Evolutionary conservation across 192 early-diverging fungal genomes (phyloP).

Genomic region (Umbelopsis vinacea): DNA sequence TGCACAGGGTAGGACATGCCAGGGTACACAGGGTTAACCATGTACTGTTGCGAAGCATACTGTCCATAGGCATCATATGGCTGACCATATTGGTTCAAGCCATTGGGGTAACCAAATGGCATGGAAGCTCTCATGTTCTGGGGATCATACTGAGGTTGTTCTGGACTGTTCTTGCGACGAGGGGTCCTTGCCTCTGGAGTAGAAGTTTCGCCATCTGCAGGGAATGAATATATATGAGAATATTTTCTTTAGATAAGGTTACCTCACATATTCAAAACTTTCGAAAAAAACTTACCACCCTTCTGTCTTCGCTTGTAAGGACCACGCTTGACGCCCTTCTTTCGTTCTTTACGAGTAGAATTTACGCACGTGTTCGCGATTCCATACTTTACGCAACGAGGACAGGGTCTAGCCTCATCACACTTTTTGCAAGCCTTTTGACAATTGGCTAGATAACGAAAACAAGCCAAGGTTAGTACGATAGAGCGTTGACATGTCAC

Average conservation of each 20-base stretch:
- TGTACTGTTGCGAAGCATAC: conserved; percentile 10
- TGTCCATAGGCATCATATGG: conserved; percentile 26
- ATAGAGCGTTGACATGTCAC: conserved; percentile 10
- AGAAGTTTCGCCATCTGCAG: conserved; percentile 13
- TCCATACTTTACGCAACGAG: conserved; percentile 77
- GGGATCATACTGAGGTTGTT: conserved; percentile 11
- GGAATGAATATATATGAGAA: background rate
- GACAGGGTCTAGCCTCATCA: conserved; percentile 83
- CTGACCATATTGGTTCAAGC: conserved; percentile 33
- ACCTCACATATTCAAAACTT: background rate
- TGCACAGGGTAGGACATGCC: background rate
- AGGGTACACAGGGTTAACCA: conserved; percentile 14
- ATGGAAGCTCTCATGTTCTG: background rate
- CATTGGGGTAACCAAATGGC: conserved; percentile 28
- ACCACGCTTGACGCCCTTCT: conserved; percentile 83
- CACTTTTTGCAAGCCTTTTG: conserved; percentile 94
- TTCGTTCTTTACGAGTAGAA: conserved; percentile 80
- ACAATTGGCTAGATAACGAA: conserved; percentile 65
- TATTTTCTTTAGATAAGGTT: no score
- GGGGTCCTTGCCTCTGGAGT: conserved; percentile 16
- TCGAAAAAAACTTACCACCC: conserved; percentile 17
- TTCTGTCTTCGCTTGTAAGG: conserved; percentile 72
- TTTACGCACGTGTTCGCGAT: conserved; percentile 72
- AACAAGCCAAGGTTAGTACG: background rate
- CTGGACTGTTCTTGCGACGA: background rate